Percentiles rank a stretch among this genome's conserved stretches.
Evolutionary conservation across 2,329 filamentous ascomycete species (phyloP).

Genomic region (Scedosporium apiospermum): DNA sequence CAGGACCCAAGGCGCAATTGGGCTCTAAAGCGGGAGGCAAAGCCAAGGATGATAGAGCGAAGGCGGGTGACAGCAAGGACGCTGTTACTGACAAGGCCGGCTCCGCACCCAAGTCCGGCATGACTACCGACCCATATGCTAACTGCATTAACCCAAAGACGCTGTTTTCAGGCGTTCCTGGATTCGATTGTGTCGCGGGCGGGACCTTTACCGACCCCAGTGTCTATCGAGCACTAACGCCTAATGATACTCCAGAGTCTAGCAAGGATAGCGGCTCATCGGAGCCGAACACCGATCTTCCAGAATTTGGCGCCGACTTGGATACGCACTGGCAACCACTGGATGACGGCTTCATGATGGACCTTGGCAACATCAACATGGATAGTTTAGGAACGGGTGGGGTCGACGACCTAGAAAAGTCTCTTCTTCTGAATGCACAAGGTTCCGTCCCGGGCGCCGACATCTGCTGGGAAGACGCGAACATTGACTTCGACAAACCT

Average conservation of each 20-base stretch:
- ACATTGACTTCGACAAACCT: slow-evolving; percentile 40
- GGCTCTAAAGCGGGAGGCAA: background rate
- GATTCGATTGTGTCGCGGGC: slow-evolving; percentile 26
- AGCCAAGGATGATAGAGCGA: background rate
- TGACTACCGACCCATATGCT: slow-evolving; percentile 23
- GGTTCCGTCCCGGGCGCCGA: slow-evolving; percentile 17
- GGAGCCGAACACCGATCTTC: slow-evolving; percentile 53
- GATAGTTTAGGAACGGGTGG: slow-evolving; percentile 9
- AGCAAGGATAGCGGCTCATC: slow-evolving; percentile 50
- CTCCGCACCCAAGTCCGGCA: slow-evolving; percentile 12
- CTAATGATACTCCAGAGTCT: slow-evolving; percentile 56
- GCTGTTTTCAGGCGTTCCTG: slow-evolving; percentile 30
- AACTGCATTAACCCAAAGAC: slow-evolving; percentile 29
- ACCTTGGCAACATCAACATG: slow-evolving; percentile 29
- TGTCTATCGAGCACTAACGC: slow-evolving; percentile 45
- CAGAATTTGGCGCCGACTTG: slow-evolving; percentile 42
- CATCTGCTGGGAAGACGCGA: slow-evolving; percentile 40
- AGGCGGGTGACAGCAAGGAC: slow-evolving; percentile 27
- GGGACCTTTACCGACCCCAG: slow-evolving; percentile 44
- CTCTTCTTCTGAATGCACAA: slow-evolving; percentile 15
- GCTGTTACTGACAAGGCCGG: slow-evolving; percentile 19
- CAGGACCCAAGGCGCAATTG: background rate
- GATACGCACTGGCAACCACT: slow-evolving; percentile 40
- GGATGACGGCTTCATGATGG: slow-evolving; percentile 33
- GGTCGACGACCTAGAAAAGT: background rate